Evolutionary conservation across 140 eudicot genomes (phyloP), one percentile per base, ranked within the genome.

Genomic region (Bidens hawaiensis): DNA sequence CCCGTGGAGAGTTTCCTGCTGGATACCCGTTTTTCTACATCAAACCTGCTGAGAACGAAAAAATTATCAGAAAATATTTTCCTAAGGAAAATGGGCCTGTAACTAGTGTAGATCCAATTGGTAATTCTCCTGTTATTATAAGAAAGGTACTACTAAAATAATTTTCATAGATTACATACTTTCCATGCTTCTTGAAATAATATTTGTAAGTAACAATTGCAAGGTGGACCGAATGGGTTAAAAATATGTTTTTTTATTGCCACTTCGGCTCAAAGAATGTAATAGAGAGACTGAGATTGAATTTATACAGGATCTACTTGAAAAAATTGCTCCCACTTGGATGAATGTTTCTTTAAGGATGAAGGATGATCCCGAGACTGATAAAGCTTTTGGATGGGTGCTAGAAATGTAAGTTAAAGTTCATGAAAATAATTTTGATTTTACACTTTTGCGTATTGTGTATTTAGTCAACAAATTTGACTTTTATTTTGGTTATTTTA

Each of bases 271-370:
- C 16, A 14, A 52, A 23, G 48, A 73, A 57, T 47, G 38, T 62
- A 22, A 42, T 52, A 34, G 67, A 53, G 34, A 45, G 62, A 60
- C 50, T 59, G 22, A 59, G 45, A 28, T 47, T 16, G 55, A 28
- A 43, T 41, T 63, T 43, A 62, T 64, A 9, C 85, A 86, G 97
- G 87, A 83, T 75, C 10, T 81, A 70, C 83, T 90, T 33, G 84
- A 82, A 70, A 75, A 76, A 76, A 83, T 90, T 46, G 95, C 97
- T 18, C 95, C 97, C 6, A 90, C 95, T n/a, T 90, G 97, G 97
- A 81, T 90, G 95, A 90, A 90, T 65, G 80, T 89, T 54, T 89
- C 97, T 28, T 41, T 89, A 75, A 83, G 78, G 78, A 89, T 89
- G 89, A 86, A 89, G 76, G 78, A 78, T 69, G 94, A 89, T 69